phyloP scores from a whole-genome alignment of 441 rosid genomes.

The Pelargonium australe region DNA sequence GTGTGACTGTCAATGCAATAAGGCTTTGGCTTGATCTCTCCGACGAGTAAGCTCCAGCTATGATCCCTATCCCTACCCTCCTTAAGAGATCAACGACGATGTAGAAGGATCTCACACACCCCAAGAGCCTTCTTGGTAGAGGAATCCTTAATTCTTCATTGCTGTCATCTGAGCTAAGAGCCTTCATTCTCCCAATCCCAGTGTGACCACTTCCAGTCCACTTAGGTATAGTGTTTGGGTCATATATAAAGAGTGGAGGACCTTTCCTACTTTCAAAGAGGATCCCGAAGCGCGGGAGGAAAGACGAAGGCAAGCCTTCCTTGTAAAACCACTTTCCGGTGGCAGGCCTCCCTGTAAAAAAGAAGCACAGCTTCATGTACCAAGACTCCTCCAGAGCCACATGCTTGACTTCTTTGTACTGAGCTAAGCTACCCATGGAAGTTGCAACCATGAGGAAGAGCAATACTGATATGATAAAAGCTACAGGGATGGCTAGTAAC shows the following conservation, averaged over 20 bases:
- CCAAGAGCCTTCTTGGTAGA: constrained; percentile 25
- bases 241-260: constrained; percentile 36
- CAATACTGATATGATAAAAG: constrained; percentile 34
- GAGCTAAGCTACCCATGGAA: constrained; percentile 33
- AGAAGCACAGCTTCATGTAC: constrained; percentile 32
- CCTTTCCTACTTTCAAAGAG: constrained; percentile 46
- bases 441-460: constrained; percentile 35
- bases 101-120: constrained; percentile 44
- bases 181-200: constrained; percentile 54
- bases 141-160: constrained; percentile 35
- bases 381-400: constrained; percentile 25
- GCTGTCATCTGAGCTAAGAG: constrained; percentile 43
- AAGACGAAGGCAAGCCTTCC: constrained; percentile 38
- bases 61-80: constrained; percentile 37
- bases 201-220: constrained; percentile 36
- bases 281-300: constrained; percentile 34
- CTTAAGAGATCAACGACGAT: constrained; percentile 42
- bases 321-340: constrained; percentile 47
- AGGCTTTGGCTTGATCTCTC: constrained; percentile 26
- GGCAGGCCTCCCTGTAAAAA: constrained; percentile 30
- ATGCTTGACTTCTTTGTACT: constrained; percentile 42
- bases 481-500: constrained; percentile 40
- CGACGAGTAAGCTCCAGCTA: constrained; percentile 34
- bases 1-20: constrained; percentile 37
- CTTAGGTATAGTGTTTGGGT: constrained; percentile 30